Evolutionary conservation across 116 monocot species (phyloP), one percentile per base, ranked within the genome.

Genomic region (Posidonia oceanica): DNA sequence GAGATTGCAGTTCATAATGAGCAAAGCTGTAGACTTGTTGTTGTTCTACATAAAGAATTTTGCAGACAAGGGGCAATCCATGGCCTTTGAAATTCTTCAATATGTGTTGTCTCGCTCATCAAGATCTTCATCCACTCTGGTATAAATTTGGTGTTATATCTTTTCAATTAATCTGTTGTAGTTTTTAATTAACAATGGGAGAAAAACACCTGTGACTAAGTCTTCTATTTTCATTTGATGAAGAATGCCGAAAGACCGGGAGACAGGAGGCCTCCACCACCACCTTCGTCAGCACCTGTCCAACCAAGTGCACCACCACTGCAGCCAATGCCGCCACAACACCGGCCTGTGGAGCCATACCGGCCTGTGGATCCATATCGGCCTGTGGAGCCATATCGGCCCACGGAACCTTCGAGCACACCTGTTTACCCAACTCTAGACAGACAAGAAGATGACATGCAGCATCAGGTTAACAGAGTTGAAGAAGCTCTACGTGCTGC

Each of bases 11-110:
- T 36, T 67, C 29, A 29, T 78, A 16, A 78, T 75, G 71, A 61
- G 57, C 11, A 82, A 75, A 65, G 64, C 75, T 18, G 44, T 59
- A 15, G 82, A 82, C 5, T 11, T 82, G 54, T 37, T 78, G 17
- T 2, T 75, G 14, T 75, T 82, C 54, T 82, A 82, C 63, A 8
- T 82, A 55, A 75, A 72, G 67, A 75, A 78, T 36, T 78, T 78
- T 56, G 68, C 63, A 17, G 78, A 78, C 52, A 74, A 71, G 22
- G 77, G 82, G 5, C 81, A 81, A 54, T 81, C 81, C 36, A 29
- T 74, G 70, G 64, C 69, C 17, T 72, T 78, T 16, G 71, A 82
- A 16, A 10, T 78, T 36, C 61, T 82, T 36, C 71, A 75, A 22
- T 71, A 59, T 36, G 53, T 70, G 51, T 14, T 70, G 37, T 70